Percentiles rank a stretch among this genome's conserved stretches.
Conservation (phyloP, 495 filamentous ascomycete genomes). For the Tuber brumale region DNA sequence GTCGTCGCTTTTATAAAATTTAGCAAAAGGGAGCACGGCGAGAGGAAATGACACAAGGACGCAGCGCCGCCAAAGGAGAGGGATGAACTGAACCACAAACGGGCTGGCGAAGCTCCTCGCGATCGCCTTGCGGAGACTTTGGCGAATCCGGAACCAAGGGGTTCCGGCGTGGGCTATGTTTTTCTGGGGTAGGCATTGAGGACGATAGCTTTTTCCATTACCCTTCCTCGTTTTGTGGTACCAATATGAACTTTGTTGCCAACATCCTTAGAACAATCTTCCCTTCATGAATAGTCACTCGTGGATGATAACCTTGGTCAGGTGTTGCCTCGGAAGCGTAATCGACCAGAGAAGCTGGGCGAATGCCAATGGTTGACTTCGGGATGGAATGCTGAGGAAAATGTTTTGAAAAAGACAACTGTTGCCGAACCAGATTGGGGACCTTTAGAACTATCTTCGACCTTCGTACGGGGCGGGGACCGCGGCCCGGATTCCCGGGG, state of each 20-base stretch:
- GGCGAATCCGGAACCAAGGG: neutral
- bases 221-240: neutral
- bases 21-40: constrained; percentile 20
- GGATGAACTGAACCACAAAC: constrained; percentile 7
- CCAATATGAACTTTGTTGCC: neutral
- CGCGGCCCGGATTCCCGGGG: neutral
- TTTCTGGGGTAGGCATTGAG: constrained; percentile 21
- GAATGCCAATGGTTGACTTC: neutral
- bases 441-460: neutral
- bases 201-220: neutral
- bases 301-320: neutral
- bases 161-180: constrained; percentile 15
- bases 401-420: neutral
- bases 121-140: constrained; percentile 5
- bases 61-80: constrained; percentile 15
- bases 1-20: constrained; percentile 31
- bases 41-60: constrained; percentile 16
- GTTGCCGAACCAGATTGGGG: neutral
- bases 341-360: neutral
- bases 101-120: neutral
- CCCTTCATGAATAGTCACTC: neutral
- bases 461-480: neutral
- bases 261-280: neutral
- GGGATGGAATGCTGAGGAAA: neutral
- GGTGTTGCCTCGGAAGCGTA: neutral